phyloP scores from a whole-genome alignment of 1,284 basidiomycete genomes.

The Puccinia triticina region DNA sequence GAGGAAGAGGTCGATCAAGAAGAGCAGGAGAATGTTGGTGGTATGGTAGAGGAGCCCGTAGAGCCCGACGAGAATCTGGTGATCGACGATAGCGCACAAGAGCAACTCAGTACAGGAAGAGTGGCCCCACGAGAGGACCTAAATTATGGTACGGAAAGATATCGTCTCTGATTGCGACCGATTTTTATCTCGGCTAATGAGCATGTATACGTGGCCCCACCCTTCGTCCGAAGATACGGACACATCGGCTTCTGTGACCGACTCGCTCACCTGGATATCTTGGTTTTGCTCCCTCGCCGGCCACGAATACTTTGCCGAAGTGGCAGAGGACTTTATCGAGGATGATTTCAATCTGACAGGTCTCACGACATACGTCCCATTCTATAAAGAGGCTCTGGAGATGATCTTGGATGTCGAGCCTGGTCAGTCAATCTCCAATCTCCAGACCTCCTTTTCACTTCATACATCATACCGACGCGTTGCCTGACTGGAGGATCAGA shows the following conservation, averaged over 20 bases:
- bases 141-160: conserved; percentile 23
- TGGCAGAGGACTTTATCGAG: conserved; percentile 97
- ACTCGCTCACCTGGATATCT: conserved; percentile 82
- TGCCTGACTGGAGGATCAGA: conserved; percentile 62
- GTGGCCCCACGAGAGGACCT: conserved; percentile 4
- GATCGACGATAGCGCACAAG: conserved; percentile 52
- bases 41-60: conserved; percentile 58
- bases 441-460: background rate
- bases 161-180: background rate
- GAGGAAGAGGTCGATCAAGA: conserved; percentile 12
- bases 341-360: conserved; percentile 99
- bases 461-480: background rate
- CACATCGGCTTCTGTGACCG: conserved; percentile 39
- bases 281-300: conserved; percentile 99
- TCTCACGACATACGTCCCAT: conserved; percentile 87
- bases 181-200: background rate
- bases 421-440: conserved; percentile 60
- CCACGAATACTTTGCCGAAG: conserved; percentile 88
- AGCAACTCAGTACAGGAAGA: background rate
- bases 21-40: conserved; percentile 40
- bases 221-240: conserved; percentile 4
- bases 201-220: background rate
- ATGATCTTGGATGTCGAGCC: conserved; percentile 99
- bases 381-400: conserved; percentile 99
- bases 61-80: conserved; percentile 55